Evolutionary conservation across 2,329 filamentous ascomycete species (phyloP).

Genomic region (Colletotrichum lupini): DNA sequence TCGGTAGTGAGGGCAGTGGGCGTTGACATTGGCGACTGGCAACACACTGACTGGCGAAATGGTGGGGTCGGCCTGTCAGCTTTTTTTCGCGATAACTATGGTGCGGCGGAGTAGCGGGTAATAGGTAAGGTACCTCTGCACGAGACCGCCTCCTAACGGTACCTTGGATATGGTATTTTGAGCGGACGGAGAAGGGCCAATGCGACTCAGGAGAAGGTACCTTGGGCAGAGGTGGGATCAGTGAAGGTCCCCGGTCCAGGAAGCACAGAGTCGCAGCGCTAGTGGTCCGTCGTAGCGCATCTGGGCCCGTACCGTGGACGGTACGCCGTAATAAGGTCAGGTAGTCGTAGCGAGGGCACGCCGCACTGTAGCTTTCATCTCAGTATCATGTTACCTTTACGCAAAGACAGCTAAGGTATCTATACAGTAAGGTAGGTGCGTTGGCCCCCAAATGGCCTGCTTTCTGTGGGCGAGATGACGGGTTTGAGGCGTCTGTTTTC

Average conservation of each 20-base stretch:
- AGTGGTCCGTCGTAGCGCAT: constrained; percentile 6
- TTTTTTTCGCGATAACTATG: constrained; percentile 37
- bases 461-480: not conserved
- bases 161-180: not conserved
- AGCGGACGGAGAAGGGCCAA: not conserved
- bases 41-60: constrained; percentile 15
- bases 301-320: not conserved
- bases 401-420: not conserved
- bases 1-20: constrained; percentile 13
- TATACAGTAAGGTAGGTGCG: not conserved
- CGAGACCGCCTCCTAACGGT: not conserved
- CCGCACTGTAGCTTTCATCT: not conserved
- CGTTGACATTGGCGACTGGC: constrained; percentile 28
- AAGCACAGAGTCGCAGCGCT: constrained; percentile 10
- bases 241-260: not conserved
- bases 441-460: not conserved
- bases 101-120: constrained; percentile 32
- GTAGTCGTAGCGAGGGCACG: constrained; percentile 3
- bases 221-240: not conserved
- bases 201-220: not conserved
- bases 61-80: constrained; percentile 37
- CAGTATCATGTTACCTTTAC: not conserved
- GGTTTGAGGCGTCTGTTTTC: constrained; percentile 7
- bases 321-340: not conserved
- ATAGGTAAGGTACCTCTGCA: constrained; percentile 14